Base-by-base conservation (phyloP, 768 basidiomycete species). In the Boletus insuetus region DNA sequence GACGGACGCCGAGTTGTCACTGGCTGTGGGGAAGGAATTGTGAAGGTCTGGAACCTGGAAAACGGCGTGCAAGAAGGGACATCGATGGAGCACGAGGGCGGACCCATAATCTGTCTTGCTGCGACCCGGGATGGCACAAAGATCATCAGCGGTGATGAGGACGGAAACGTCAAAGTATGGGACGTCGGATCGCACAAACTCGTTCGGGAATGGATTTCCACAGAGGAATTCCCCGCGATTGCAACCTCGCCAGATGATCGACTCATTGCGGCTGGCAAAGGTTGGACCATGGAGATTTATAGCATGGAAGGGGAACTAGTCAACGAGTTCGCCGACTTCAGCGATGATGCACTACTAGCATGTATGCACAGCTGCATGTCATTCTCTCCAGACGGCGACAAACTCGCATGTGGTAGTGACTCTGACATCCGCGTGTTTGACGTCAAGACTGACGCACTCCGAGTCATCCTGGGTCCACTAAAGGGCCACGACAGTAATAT, bases 161-260 rank as follows among this genome's bases (percentile, higher is more conserved):
- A 2, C 3, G 49, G 49, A 10, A 13, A 4, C 3, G 19, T 60
- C 22, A 51, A 11, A 5, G 41, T 50, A 7, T 60, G 54, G 54
- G 26, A 59, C 14, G 20, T 52, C 14, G 24, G 43, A 50, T 48
- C 54, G 16, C 46, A 24, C 1, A 3, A 22, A 6, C 31, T 46
- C 0, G 12, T 48, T 13, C 16, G 17, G 11, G 3, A 31, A n/a
- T 60, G 50, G 54, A 26, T 16, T 22, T 39, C 31, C 5, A 14
- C 2, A 1, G 7, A 16, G 0, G 0, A 0, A 2, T n/a, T 2
- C 20, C 14, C 19, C 11, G 1, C 0, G 1, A 0, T 53, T 32
- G 24, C 44, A 6, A 22, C 47, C 44, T 54, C 56, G 1, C 40
- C 52, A 0, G 45, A 60, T 16, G 44, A 19, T 42, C 47, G 7